Evolutionary conservation across 768 basidiomycete genomes (phyloP), one percentile per base, ranked within the genome.

Genomic region (Tricholomella constricta): DNA sequence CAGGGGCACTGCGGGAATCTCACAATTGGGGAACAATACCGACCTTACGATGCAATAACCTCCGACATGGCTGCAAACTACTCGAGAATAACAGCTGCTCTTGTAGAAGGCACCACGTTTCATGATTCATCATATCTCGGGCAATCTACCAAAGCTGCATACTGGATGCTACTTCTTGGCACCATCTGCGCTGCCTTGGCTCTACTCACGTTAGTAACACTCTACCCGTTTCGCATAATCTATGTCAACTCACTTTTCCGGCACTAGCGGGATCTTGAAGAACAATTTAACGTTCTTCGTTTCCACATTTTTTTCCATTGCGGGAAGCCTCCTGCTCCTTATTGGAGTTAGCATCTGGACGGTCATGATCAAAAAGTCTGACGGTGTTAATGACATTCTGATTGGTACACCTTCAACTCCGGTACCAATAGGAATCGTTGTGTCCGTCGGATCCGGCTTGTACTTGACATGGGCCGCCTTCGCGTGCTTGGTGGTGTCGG

Each of bases 261-360:
- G 49, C 48, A 51, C 32, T 60, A 92, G 91, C 25, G 90, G 90
- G 15, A 69, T 90, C 40, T 71, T 78, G 47, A 86, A 85, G 66
- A 83, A 76, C 52, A 84, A 81, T 43, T 60, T 83, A 15, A 78
- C 88, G 7, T 91, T 91, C 65, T 72, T 90, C 62, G 53, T 83
- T 22, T 90, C 91, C 3, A 80, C 86, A 4, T 66, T 79, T 1
- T 79, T 87, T 60, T 80, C 88, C 12, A 67, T 85, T 45, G 52
- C 85, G 15, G 83, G 84, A 26, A 80, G 81, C 48, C 38, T 88
- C 10, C 75, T 89, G 48, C 66, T 91, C 42, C 74, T 93, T 44
- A 82, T 86, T 36, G 88, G 82, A 22, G 84, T 84, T 14, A 78
- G 81, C 40, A 83, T 91, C 54, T 93, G 91, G 91, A 91, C 91